Base-by-base conservation (phyloP, 164 flowering plant species). In the Macadamia integrifolia region DNA sequence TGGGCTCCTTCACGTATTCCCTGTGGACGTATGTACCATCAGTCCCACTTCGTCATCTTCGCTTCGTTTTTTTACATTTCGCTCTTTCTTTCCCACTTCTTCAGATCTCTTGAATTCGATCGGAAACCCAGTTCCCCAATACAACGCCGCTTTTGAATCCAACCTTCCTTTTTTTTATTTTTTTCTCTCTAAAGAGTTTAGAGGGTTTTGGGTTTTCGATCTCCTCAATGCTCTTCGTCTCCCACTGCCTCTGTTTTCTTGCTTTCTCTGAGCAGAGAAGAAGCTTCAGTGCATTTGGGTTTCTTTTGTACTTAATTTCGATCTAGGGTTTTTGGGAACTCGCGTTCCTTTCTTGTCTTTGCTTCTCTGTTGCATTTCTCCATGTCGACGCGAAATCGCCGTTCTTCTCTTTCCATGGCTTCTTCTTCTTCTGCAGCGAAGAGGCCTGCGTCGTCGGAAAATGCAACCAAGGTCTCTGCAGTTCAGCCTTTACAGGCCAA, bases 361-460 rank as follows among this genome's bases (percentile, higher is more conserved):
- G 6, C 57, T 68, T 18, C 48, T 40, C 18, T 68, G 13, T 31
- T 30, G 42, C 10, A 42, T n/a, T 60, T 49, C 23, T 23, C 23
- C 23, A 77, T 77, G 80, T 65, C 75, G 62, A 68, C 68, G 56
- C 80, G 68, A 28, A 65, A 35, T 56, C 70, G 80, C 9, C 75
- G 80, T 58, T 58, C 70, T 40, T 70, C 77, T 0, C 3, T 68
- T 56, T 66, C 74, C 52, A 61, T 61, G 23, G 68, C 73, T 9
- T 64, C 73, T 9, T 64, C 73, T 56, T 71, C 74, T 3, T 67
- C 74, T 6, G 64, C 68, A 8, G 35, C 68, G 23, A 75, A 75
- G 64, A 59, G 80, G 63, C 73, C 69, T 23, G 71, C 80, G 18
- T 40, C 59, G 31, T 57, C 66, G 15, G 78, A 69, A 61, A 69